phyloP scores from a whole-genome alignment of 2,329 filamentous ascomycete species.

The Fusarium paranaense region DNA sequence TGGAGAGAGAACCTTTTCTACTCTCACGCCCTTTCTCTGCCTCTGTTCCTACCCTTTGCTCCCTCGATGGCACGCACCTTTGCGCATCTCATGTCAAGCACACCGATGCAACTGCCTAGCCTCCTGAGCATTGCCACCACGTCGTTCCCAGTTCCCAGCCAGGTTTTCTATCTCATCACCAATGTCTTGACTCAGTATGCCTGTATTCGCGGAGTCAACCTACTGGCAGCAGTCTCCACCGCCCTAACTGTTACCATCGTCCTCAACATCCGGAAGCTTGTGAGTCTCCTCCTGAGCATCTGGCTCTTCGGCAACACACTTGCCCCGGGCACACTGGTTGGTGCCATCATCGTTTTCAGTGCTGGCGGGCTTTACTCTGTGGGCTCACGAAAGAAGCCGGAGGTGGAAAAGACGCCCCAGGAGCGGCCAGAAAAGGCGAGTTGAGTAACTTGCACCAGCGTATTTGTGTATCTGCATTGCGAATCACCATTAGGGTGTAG shows the following conservation, averaged over 20 bases:
- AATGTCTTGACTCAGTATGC: constrained; percentile 93
- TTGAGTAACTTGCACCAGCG: constrained; percentile 5
- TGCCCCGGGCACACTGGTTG: constrained; percentile 79
- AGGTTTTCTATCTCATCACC: constrained; percentile 76
- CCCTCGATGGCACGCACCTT: constrained; percentile 74
- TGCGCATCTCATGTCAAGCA: constrained; percentile 69
- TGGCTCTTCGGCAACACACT: constrained; percentile 93
- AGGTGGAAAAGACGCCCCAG: constrained; percentile 16
- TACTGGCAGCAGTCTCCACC: constrained; percentile 88
- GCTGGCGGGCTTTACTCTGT: constrained; percentile 92
- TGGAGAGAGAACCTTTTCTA: constrained; percentile 99
- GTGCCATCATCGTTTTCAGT: constrained; percentile 87
- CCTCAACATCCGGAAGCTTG: constrained; percentile 92
- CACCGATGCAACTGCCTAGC: constrained; percentile 60
- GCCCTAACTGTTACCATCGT: constrained; percentile 97
- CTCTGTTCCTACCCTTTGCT: constrained; percentile 80
- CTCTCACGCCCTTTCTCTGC: constrained; percentile 80
- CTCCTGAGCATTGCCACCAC: constrained; percentile 28
- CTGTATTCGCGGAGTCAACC: constrained; percentile 95
- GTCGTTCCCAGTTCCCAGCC: constrained; percentile 66
- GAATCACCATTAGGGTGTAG: constrained; percentile 9
- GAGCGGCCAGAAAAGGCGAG: constrained; percentile 31
- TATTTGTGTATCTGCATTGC: constrained; percentile 1
- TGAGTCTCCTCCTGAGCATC: constrained; percentile 91
- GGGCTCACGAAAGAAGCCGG: constrained; percentile 61